A percentile compares a stretch with the other conserved stretches of the same genome.
These are phyloP conservation scores for Tylopilus sp. DNA, from an alignment of 768 basidiomycete genomes.

Conservation along the genomic window DNA sequence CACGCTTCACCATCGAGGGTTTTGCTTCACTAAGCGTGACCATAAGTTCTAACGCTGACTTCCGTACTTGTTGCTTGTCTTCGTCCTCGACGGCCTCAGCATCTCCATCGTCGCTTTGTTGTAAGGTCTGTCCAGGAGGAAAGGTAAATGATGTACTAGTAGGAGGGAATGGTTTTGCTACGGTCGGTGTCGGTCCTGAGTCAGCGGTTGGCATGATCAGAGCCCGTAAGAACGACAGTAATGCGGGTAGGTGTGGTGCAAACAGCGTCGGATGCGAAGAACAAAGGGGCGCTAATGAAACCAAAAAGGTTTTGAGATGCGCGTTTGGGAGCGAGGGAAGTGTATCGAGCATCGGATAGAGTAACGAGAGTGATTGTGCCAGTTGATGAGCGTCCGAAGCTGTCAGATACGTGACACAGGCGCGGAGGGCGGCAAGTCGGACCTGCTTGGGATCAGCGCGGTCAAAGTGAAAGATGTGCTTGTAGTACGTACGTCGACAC, in stretches of 20 bases:
- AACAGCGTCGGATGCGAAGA: slow-evolving; percentile 69
- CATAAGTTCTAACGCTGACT: slow-evolving; percentile 80
- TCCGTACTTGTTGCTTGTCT: slow-evolving; percentile 64
- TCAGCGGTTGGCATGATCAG: slow-evolving; percentile 65
- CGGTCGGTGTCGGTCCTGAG: slow-evolving; percentile 51
- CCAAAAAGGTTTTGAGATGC: slow-evolving; percentile 62
- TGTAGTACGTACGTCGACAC: slow-evolving; percentile 51
- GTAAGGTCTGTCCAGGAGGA: slow-evolving; percentile 32
- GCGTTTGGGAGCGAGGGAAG: slow-evolving; percentile 54
- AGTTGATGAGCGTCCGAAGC: slow-evolving; percentile 60
- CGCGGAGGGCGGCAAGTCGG: slow-evolving; percentile 67
- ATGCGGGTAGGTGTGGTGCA: slow-evolving; percentile 60
- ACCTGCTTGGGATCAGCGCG: slow-evolving; percentile 41
- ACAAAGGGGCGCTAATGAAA: slow-evolving; percentile 68
- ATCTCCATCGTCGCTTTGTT: slow-evolving; percentile 28
- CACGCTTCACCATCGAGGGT: slow-evolving; percentile 63
- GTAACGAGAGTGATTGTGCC: slow-evolving; percentile 53
- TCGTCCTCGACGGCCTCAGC: slow-evolving; percentile 51
- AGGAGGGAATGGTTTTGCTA: slow-evolving; percentile 42
- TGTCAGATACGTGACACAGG: slow-evolving; percentile 65
- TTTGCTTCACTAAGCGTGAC: slow-evolving; percentile 73
- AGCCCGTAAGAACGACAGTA: slow-evolving; percentile 68
- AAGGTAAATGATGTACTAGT: slow-evolving; percentile 38
- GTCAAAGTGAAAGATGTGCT: not conserved
- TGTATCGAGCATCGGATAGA: slow-evolving; percentile 73